Conservation (phyloP, 805 yeast species). For the Yarrowia porcina region DNA sequence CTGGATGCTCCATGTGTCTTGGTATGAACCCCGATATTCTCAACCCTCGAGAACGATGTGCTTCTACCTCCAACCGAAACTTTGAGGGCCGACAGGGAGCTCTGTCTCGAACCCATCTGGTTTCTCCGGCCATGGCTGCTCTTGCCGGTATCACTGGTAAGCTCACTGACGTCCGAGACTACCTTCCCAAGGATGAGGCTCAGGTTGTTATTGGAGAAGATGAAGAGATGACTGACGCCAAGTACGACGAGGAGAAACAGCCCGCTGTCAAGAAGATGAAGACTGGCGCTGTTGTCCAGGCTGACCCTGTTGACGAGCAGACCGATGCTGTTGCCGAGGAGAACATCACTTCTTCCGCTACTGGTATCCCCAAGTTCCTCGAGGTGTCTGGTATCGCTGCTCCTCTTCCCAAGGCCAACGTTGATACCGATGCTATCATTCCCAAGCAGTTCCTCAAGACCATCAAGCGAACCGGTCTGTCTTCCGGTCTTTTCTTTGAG, state of each 20-base stretch:
- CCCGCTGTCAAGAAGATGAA: conserved; percentile 34
- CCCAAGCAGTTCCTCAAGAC: conserved; percentile 98
- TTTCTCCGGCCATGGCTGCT: conserved; percentile 99
- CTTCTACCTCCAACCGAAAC: conserved; percentile 97
- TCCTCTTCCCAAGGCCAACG: conserved; percentile 89
- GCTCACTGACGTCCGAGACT: conserved; percentile 85
- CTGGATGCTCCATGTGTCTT: conserved; percentile 99
- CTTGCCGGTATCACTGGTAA: conserved; percentile 94
- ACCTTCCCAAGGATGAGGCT: conserved; percentile 49
- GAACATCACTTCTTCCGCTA: conserved; percentile 37
- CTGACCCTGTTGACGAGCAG: conserved; percentile 40
- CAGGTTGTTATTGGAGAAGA: conserved; percentile 39
- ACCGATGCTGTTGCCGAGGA: conserved; percentile 36
- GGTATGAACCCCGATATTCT: conserved; percentile 99
- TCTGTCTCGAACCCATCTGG: conserved; percentile 87
- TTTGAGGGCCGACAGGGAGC: conserved; percentile 99
- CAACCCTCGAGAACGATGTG: conserved; percentile 94
- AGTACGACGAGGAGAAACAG: conserved; percentile 62
- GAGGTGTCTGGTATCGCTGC: conserved; percentile 85
- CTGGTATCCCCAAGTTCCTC: conserved; percentile 71
- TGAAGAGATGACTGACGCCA: conserved; percentile 33
- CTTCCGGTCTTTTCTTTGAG: conserved; percentile 86
- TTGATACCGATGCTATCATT: conserved; percentile 95
- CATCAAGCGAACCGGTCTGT: conserved; percentile 93
- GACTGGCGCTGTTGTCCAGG: not conserved